Evolutionary conservation across 768 basidiomycete species (phyloP).

Genomic region (Gelatoporia subvermispora): DNA sequence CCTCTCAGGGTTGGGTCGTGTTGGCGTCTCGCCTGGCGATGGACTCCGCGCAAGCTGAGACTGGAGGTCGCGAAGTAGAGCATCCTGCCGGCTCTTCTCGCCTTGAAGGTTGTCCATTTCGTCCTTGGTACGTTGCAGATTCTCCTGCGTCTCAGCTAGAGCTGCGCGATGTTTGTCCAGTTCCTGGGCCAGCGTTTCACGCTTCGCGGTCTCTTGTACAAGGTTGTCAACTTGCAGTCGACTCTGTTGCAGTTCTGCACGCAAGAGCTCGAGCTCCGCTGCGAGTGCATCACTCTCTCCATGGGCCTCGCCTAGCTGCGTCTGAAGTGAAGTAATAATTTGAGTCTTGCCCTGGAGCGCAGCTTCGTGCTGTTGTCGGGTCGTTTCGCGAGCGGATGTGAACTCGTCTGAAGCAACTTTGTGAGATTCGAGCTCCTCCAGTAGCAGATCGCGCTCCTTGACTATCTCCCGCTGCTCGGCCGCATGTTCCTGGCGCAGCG

Average conservation of each 20-base stretch:
- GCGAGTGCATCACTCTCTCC: conserved; percentile 40
- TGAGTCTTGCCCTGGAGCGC: conserved; percentile 47
- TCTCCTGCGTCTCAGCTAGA: conserved; percentile 73
- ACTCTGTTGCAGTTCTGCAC: conserved; percentile 54
- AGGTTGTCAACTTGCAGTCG: conserved; percentile 57
- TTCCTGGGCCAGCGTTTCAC: conserved; percentile 68
- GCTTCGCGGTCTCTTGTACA: conserved; percentile 67
- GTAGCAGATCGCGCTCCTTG: conserved; percentile 31
- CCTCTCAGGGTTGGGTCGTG: conserved; percentile 26
- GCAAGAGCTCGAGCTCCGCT: conserved; percentile 40
- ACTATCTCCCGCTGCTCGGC: conserved; percentile 33
- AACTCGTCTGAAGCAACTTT: conserved; percentile 43
- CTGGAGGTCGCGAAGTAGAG: conserved; percentile 72
- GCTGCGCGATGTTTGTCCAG: conserved; percentile 73
- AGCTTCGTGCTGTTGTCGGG: conserved; percentile 29
- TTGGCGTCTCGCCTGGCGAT: conserved; percentile 41
- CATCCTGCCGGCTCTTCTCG: conserved; percentile 68
- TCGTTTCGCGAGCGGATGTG: conserved; percentile 27
- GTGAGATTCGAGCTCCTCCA: conserved; percentile 51
- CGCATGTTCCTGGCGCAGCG: conserved; percentile 13
- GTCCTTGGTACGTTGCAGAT: conserved; percentile 72
- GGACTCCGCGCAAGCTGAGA: conserved; percentile 57
- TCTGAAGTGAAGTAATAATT: conserved; percentile 43
- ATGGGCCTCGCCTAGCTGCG: conserved; percentile 39
- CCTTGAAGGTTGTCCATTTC: conserved; percentile 74